Evolutionary conservation across 2,329 filamentous ascomycete species (phyloP), one percentile per base, ranked within the genome.

Genomic region (Aspergillus ibericus): DNA sequence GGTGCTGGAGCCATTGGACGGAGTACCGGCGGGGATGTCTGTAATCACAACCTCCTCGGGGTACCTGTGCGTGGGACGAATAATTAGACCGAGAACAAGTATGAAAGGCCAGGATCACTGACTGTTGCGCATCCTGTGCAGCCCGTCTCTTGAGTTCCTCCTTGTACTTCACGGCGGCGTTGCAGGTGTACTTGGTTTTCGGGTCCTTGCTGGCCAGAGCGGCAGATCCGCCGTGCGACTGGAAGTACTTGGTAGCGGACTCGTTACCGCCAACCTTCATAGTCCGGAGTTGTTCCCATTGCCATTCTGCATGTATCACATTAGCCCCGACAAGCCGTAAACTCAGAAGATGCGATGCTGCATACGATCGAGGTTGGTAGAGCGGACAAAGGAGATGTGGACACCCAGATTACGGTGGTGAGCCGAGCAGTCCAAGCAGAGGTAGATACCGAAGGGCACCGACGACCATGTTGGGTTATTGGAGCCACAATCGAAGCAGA

Each of bases 231-330:
- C 95, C 95, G 74, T 99, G 95, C 68, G 92, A 89, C 79, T 97
- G 93, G 82, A 98, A 99, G 82, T 92, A 99, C 79, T 96, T 97
- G 71, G 93, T 97, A 50, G 95, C 95, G 59, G 92, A 96, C 79
- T 98, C 93, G 72, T 99, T 99, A 58, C 95, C 95, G 65, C 95
- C 95, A 15, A 98, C 92, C 80, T 99, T 99, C 93, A 99, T 98
- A 58, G 93, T 79, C 53, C 95, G 90, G 60, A 99, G 84, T 77
- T 99, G 95, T 67, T 97, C 92, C 95, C 95, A 99, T 90, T 97
- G 92, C 95, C 95, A 99, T 81, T 91, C 88, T 91, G 69, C 32
- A 36, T 47, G 32, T 27, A 47, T 52, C 49, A n/a, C 22, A 58
- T 75, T 63, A 73, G 69, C 49, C 46, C 57, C 25, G 36, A 22